These are phyloP conservation scores for Aspergillus olivimuriae DNA, from an alignment of 495 filamentous ascomycete species.

Conservation along the genomic window DNA sequence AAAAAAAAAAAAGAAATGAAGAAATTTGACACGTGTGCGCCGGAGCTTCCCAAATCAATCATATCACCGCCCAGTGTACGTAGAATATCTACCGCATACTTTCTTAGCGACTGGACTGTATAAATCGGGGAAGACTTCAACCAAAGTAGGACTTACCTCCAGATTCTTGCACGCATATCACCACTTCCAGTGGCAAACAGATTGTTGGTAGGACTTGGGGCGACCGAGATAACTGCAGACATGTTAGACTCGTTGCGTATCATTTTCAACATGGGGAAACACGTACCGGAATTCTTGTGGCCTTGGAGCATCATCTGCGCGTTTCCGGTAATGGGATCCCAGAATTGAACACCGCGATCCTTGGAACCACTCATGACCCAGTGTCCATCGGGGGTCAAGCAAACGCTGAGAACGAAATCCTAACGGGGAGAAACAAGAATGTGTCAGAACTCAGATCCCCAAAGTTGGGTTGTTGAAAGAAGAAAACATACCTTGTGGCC, in stretches of 20 bases:
- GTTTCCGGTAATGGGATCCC: constrained; percentile 80
- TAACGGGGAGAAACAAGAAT: constrained; percentile 27
- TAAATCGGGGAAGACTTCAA: not conserved
- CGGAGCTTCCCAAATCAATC: constrained; percentile 29
- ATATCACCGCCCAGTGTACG: constrained; percentile 41
- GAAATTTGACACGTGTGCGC: constrained; percentile 31
- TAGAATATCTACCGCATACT: constrained; percentile 30
- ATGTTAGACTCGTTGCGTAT: constrained; percentile 8
- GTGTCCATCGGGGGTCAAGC: constrained; percentile 76
- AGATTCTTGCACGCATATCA: constrained; percentile 87
- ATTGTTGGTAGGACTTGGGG: constrained; percentile 72
- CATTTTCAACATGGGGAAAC: not conserved
- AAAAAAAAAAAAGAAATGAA: constrained; percentile 16
- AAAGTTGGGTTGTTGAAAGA: too few relatives aligned
- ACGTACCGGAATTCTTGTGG: constrained; percentile 77
- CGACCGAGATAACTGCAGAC: constrained; percentile 71
- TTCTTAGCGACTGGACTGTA: not conserved
- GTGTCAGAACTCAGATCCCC: too few relatives aligned
- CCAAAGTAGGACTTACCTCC: constrained; percentile 66
- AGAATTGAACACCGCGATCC: constrained; percentile 88
- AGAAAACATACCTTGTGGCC: constrained; percentile 69
- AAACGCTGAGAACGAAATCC: constrained; percentile 89
- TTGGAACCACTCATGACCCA: constrained; percentile 93
- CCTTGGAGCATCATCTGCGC: constrained; percentile 91
- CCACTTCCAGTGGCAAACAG: constrained; percentile 85